These are phyloP conservation scores for Calonectria hawksworthii DNA, from an alignment of 2,329 filamentous ascomycete species.

Conservation along the genomic window DNA sequence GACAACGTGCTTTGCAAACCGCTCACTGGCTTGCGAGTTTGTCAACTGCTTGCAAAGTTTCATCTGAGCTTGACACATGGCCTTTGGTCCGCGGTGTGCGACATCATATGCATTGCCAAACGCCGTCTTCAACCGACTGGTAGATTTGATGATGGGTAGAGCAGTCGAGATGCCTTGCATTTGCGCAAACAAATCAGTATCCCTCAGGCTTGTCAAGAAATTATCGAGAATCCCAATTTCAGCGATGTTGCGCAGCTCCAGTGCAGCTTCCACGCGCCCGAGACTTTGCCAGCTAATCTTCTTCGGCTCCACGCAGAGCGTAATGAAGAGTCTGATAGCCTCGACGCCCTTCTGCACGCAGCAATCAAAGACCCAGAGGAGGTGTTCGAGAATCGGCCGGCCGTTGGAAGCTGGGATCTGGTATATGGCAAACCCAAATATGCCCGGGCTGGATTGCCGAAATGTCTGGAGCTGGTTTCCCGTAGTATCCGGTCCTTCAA, in stretches of 20 bases:
- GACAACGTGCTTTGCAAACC: slow-evolving; percentile 17
- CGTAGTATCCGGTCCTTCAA: slow-evolving; percentile 29
- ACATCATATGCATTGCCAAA: slow-evolving; percentile 20
- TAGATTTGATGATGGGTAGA: slow-evolving; percentile 1
- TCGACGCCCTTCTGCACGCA: slow-evolving; percentile 17
- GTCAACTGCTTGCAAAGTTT: slow-evolving; percentile 13
- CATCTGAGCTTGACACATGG: slow-evolving; percentile 4
- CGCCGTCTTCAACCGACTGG: slow-evolving; percentile 15
- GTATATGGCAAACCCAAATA: slow-evolving; percentile 5
- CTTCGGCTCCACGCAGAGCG: slow-evolving; percentile 22
- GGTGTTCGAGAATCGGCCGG: slow-evolving; percentile 20
- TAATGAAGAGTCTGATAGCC: slow-evolving; percentile 21
- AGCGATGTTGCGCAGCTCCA: neutral
- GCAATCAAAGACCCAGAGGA: slow-evolving; percentile 21
- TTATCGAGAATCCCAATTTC: neutral
- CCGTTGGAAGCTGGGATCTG: slow-evolving; percentile 12
- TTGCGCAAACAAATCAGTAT: neutral
- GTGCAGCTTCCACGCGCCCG: slow-evolving; percentile 14
- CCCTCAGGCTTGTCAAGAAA: neutral
- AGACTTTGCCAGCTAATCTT: slow-evolving; percentile 18
- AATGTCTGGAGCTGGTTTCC: slow-evolving; percentile 19
- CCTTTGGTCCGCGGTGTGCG: slow-evolving; percentile 3
- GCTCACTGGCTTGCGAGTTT: slow-evolving; percentile 12
- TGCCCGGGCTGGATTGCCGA: slow-evolving; percentile 22
- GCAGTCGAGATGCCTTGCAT: slow-evolving; percentile 12